Evolutionary conservation across 1,139 yeast species (phyloP).

Genomic region (Sugiyamaella xylanicola): DNA sequence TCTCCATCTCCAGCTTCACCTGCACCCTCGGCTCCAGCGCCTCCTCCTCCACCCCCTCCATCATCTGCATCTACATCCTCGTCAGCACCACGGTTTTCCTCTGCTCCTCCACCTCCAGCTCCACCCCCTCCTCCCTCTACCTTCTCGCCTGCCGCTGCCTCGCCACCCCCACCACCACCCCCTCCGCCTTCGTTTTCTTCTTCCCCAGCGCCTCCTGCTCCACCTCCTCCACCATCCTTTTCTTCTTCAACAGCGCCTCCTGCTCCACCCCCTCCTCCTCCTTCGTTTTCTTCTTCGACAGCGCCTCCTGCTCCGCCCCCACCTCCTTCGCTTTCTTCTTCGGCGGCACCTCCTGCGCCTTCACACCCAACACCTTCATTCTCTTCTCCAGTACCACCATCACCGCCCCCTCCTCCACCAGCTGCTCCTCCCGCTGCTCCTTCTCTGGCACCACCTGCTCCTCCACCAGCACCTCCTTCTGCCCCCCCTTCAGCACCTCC

Average conservation of each 20-base stretch:
- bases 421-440: constrained; percentile 32
- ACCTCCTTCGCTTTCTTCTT: constrained; percentile 20
- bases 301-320: constrained; percentile 20
- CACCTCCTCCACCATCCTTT: constrained; percentile 28
- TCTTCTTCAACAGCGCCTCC: constrained; percentile 31
- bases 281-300: constrained; percentile 27
- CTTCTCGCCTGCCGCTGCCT: constrained; percentile 21
- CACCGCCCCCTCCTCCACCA: constrained; percentile 26
- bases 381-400: constrained; percentile 30
- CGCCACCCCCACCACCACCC: constrained; percentile 21
- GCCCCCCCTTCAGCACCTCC: constrained; percentile 33
- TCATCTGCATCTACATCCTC: constrained; percentile 31
- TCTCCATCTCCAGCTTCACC: constrained; percentile 29
- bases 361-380: constrained; percentile 29
- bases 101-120: constrained; percentile 31
- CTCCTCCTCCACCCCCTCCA: constrained; percentile 26
- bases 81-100: constrained; percentile 28
- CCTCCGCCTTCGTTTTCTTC: constrained; percentile 33
- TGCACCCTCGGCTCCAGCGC: constrained; percentile 32
- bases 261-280: constrained; percentile 29
- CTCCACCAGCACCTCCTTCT: constrained; percentile 32
- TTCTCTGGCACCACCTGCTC: constrained; percentile 25
- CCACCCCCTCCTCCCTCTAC: constrained; percentile 30
- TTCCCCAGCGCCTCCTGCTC: background rate
- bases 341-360: constrained; percentile 25